Evolutionary conservation across 257 asterid genomes (phyloP).

Genomic region (Scutellaria baicalensis): DNA sequence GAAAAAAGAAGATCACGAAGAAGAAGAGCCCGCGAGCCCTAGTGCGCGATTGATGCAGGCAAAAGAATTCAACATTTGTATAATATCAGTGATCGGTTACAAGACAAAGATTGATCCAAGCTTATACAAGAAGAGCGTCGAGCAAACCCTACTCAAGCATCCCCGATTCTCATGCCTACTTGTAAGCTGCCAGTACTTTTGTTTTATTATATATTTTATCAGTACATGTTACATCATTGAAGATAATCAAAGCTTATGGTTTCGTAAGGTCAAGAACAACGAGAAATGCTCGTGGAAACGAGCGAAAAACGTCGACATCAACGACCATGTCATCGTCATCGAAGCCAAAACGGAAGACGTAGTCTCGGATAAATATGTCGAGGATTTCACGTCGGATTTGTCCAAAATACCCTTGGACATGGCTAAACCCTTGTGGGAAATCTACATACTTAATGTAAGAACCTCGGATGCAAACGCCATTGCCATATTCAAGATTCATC

Average conservation of each 20-base stretch:
- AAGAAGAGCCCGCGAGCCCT: conserved; percentile 36
- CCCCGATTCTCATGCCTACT: conserved; percentile 42
- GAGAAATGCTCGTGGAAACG: conserved; percentile 27
- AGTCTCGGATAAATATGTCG: conserved; percentile 24
- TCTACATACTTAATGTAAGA: conserved; percentile 32
- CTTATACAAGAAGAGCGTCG: conserved; percentile 15
- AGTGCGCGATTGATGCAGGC: conserved; percentile 34
- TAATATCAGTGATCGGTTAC: conserved; percentile 29
- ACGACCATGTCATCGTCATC: conserved; percentile 16
- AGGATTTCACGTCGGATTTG: conserved; percentile 15
- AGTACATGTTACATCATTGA: neutral
- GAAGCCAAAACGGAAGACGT: conserved; percentile 18
- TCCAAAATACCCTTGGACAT: conserved; percentile 19
- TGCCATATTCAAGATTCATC: conserved; percentile 23
- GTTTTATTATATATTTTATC: neutral
- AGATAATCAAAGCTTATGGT: too few species aligned
- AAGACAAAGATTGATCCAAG: conserved; percentile 17
- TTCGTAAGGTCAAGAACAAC: neutral
- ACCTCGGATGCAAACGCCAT: conserved; percentile 30
- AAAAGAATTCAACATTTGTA: conserved; percentile 10
- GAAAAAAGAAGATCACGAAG: neutral
- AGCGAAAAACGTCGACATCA: conserved; percentile 16
- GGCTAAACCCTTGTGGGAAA: conserved; percentile 41
- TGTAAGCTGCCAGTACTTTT: conserved; percentile 11
- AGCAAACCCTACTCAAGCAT: conserved; percentile 27